Evolutionary conservation across 176 grass and related monocot species (phyloP), one percentile per base, ranked within the genome.

Genomic region (Bothriochloa decipiens): DNA sequence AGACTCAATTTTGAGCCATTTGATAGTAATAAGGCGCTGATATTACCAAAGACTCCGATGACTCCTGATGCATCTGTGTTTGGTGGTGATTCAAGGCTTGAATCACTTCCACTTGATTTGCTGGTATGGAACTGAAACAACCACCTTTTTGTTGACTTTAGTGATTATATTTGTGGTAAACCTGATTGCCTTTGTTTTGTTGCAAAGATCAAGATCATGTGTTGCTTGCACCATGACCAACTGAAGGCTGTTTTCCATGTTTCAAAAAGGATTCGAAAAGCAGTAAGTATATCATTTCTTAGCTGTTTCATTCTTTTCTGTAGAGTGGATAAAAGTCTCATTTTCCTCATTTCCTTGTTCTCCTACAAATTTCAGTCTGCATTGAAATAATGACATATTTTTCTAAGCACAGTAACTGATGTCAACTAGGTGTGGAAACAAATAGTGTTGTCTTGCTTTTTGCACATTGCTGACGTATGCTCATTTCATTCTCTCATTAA

Each of bases 81-180:
- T 83, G 85, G 83, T 52, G 86, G 83, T 36, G 55, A 88, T 62
- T 98, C 95, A 61, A 87, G 85, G 42, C 91, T 98, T 77, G 96
- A 95, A 92, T 87, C 91, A 70, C 92, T 98, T 84, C 93, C 96
- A 61, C 72, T 93, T 85, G 91, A 98, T 83, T 80, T 98, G 35
- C 74, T 98, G 93, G 96, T 98, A 82, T 74, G 82, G 37, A 58
- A 84, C 32, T 36, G 63, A 70, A 86, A 50, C 12, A 53, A 43
- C 25, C 4, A 50, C 50, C 20, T 81, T 80, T 62, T 47, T 75
- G 8, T 66, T 65, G 66, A 69, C 40, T 75, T 75, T 8, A 71
- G 0, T 88, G 36, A 70, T 55, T 77, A 43, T 84, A 69, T 88
- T 52, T 79, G 10, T 86, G 37, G 36, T 86, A 18, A 72, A 78